Base-by-base conservation (phyloP, 2,329 filamentous ascomycete genomes). In the Pezicula carpinea region DNA sequence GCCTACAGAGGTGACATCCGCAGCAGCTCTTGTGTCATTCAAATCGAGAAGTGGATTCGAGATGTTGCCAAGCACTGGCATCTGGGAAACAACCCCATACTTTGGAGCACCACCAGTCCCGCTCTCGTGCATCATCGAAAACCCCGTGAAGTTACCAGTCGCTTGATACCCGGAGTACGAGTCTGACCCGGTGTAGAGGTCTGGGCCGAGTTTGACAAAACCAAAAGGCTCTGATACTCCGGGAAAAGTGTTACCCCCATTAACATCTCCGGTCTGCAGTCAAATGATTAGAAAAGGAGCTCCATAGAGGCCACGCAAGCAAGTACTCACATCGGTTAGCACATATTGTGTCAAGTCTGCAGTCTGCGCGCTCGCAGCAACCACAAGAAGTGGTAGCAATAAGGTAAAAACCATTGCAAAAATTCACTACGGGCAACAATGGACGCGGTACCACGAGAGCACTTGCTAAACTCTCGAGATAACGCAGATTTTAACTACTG, bases 71-170 rank as follows among this genome's bases (percentile, higher is more conserved):
- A 74, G 56, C 1, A 79, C 63, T 0, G 78, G 80, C 63, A 83
- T 70, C 62, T 83, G 80, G 1, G 77, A 69, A 26, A 83, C 76
- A 2, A 84, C 79, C 4, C 83, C 83, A 50, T 87, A 87, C 61
- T 86, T 87, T 1, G 83, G 81, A 1, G 80, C 80, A 1, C 83
- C 83, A 6, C 83, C 83, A 0, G 82, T 87, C 3, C 82, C 82
- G 50, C 76, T 78, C 59, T 84, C 80, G 53, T 85, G 82, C 57
- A 84, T 77, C 74, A 84, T 71, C 48, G 75, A 79, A 62, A 83
- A 82, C 15, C 77, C 80, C 2, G 73, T 77, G 53, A 83, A 76
- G 26, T 74, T 71, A 3, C 79, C 78, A 22, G 63, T 63, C 0
- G 69, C 57, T 39, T 70, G 66, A 50, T 77, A 80, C 14, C 76